Base-by-base conservation (phyloP, 75 land plant species). In the Cupressus sempervirens region DNA sequence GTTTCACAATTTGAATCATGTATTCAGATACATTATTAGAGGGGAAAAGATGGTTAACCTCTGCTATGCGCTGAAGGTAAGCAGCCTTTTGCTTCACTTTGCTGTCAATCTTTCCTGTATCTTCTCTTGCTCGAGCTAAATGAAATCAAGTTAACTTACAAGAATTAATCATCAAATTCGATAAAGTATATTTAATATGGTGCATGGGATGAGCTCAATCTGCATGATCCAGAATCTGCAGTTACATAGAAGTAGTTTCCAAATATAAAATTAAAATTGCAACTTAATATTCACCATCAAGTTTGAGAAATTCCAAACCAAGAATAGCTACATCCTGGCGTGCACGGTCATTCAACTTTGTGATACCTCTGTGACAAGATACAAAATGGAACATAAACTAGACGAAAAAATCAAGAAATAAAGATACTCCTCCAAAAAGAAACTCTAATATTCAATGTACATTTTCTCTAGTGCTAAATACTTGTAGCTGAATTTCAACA, bases 41-140 rank as follows among this genome's bases (percentile, higher is more conserved):
- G 46, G 18, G 86, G 7, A 76, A 86, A 85, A 46, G 23, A 85
- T 29, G 30, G 10, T 88, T 84, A 79, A 97, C 99, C 85, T 82
- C 88, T 56, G 98, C 95, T 30, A 98, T 88, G 53, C 86, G 88
- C 41, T 89, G 92, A 68, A 98, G 88, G 45, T 92, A 88, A 30
- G 89, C 92, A 84, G 96, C 96, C 80, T 93, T 95, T 90, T 85
- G 82, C 85, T 95, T 94, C 75, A 97, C 93, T 85, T 84, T 87
- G 65, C 84, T 86, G 86, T 97, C 99, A 83, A 97, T 92, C 86
- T 91, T 97, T 88, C 90, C 95, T 53, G 98, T 94, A 84, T 96
- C 99, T 83, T 93, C 92, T 85, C 99, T 93, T 62, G 99, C 99
- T 73, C 99, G 98, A 85, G 99, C 99, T 98, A 83, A 76, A 73